These are phyloP conservation scores for Colletotrichum euphorbiae DNA, from an alignment of 2,329 filamentous ascomycete genomes.

Conservation along the genomic window DNA sequence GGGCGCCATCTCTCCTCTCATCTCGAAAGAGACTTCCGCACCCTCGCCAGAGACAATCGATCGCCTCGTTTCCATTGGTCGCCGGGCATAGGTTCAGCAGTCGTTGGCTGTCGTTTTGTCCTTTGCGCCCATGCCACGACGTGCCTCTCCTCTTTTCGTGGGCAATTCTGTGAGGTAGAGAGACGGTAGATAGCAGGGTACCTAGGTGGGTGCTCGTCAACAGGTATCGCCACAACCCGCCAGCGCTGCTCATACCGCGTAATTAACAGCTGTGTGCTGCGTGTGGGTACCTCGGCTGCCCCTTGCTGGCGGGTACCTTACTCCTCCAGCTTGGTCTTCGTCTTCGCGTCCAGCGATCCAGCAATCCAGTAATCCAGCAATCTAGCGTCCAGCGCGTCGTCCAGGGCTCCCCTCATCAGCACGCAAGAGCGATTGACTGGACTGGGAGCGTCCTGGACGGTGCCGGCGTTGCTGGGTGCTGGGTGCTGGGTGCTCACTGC, in stretches of 20 bases:
- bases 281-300: background rate
- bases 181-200: background rate
- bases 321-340: background rate
- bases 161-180: too few relatives aligned
- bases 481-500: conserved; percentile 45
- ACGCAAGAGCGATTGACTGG: conserved; percentile 9
- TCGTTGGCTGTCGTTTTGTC: too few relatives aligned
- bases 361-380: background rate
- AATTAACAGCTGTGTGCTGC: background rate
- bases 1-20: background rate
- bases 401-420: conserved; percentile 11
- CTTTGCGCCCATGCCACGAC: too few relatives aligned
- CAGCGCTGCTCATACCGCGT: background rate
- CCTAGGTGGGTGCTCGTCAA: background rate
- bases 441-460: conserved; percentile 42
- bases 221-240: background rate
- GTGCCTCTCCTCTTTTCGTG: too few relatives aligned
- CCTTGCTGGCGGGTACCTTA: too few relatives aligned
- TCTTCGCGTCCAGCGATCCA: background rate
- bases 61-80: background rate
- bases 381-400: conserved; percentile 3
- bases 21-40: too few relatives aligned
- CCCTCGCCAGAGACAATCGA: too few relatives aligned
- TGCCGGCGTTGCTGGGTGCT: conserved; percentile 52
- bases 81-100: too few relatives aligned